Evolutionary conservation across 1,284 basidiomycete genomes (phyloP), one percentile per base, ranked within the genome.

Genomic region (Xanthoconium separans): DNA sequence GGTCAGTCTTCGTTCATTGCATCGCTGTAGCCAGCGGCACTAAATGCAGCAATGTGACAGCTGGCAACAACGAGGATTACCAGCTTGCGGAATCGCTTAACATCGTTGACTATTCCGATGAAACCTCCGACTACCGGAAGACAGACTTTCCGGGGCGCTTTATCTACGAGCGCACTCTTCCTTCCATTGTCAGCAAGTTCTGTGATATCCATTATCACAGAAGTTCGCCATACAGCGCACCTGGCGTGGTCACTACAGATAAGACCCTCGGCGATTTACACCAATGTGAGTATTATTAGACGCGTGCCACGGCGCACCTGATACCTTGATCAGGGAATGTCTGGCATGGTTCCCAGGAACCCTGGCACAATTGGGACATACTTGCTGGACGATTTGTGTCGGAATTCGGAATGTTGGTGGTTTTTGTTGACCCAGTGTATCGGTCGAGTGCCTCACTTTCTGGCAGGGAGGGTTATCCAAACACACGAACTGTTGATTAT

Each of bases 51-150:
- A 33, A 50, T 11, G 24, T 53, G 47, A 52, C 61, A 85, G 91
- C 92, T 34, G 93, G 93, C 43, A 95, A 95, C 71, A 95, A 95
- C 66, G 93, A 95, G 76, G 89, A 92, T 70, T 92, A 92, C 64
- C 87, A 89, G 67, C 63, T 93, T 47, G 93, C 93, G 8, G 93
- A 96, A 73, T 80, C 81, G 0, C 67, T 80, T 58, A 79, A 84
- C 3, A 83, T 95, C 33, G 83, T 95, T 54, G 87, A 96, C 70
- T 94, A 95, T 72, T 74, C 77, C 13, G 91, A 94, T 64, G 86
- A 93, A 67, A 78, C 77, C 12, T 87, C 88, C 6, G 89, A 95
- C 68, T 94, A 85, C 75, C 81, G 88, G 61, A 80, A 91, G 60
- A 89, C 89, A 1, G 86, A 84, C 58, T 94, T 95, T 75, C 92